Percentiles rank a stretch among this genome's conserved stretches.
phyloP scores from a whole-genome alignment of 2,329 filamentous ascomycete genomes.

The Metarhizium humberi region DNA sequence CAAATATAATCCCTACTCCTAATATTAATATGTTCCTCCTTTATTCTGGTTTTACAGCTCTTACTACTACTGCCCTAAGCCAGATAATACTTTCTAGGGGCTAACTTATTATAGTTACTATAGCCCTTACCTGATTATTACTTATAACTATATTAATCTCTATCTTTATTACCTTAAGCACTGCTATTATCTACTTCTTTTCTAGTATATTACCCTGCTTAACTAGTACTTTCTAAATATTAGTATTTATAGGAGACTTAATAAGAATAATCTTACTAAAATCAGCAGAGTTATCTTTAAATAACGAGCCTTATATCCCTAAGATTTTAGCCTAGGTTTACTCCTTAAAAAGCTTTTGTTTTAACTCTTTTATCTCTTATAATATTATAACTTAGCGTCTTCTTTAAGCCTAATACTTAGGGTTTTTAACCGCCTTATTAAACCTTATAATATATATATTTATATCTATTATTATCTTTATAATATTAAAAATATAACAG shows the following conservation, averaged over 20 bases:
- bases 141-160: constrained; percentile 28
- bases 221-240: constrained; percentile 44
- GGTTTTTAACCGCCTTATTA: neutral
- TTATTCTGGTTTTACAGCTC: neutral
- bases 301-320: neutral
- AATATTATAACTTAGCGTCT: neutral
- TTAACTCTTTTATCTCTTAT: neutral
- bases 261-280: neutral
- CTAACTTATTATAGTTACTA: neutral
- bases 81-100: neutral
- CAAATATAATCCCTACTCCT: too few species aligned
- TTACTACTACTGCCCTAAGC: neutral
- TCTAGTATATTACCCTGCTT: constrained; percentile 26
- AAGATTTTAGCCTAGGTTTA: neutral
- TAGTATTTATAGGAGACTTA: constrained; percentile 24
- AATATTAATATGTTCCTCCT: too few species aligned
- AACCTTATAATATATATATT: constrained; percentile 4
- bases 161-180: constrained; percentile 50
- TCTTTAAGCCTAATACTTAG: neutral
- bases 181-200: constrained; percentile 18
- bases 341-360: neutral
- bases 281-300: neutral
- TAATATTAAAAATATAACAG: constrained; percentile 20
- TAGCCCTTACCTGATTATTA: constrained; percentile 3
- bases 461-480: neutral